These are phyloP conservation scores for Termitomyces sp. DNA, from an alignment of 768 basidiomycete species.

Conservation along the genomic window DNA sequence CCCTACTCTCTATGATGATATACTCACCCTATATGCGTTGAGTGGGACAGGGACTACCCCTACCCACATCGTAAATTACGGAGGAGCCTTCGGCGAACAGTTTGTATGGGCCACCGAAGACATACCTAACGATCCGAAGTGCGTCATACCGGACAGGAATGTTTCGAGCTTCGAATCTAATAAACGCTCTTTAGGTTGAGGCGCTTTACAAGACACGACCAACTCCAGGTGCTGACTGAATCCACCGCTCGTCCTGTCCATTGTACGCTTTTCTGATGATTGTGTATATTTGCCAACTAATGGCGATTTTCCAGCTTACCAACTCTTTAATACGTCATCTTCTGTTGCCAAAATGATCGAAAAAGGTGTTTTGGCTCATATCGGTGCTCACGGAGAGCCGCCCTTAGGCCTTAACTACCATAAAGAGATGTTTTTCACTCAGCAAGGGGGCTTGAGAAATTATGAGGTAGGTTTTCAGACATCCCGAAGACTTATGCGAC, in stretches of 20 bases:
- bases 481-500: neutral
- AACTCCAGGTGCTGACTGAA: conserved; percentile 56
- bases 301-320: conserved; percentile 41
- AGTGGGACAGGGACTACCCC: conserved; percentile 75
- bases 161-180: conserved; percentile 5
- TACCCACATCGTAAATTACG: conserved; percentile 76
- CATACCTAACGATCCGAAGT: conserved; percentile 70
- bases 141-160: conserved; percentile 14
- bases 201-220: conserved; percentile 60
- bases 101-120: conserved; percentile 63
- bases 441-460: conserved; percentile 60
- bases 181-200: conserved; percentile 42
- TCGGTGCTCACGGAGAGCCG: conserved; percentile 74
- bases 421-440: conserved; percentile 65
- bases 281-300: conserved; percentile 2
- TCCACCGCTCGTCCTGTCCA: conserved; percentile 54
- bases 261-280: conserved; percentile 36
- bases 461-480: conserved; percentile 50
- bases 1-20: conserved; percentile 62
- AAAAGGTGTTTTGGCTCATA: conserved; percentile 56
- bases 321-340: conserved; percentile 64
- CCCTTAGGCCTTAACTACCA: conserved; percentile 77
- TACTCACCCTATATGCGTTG: conserved; percentile 54
- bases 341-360: conserved; percentile 69
- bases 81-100: conserved; percentile 68